A percentile compares a stretch with the other conserved stretches of the same genome.
Conservation (phyloP, 495 filamentous ascomycete species). For the Podospora pseudocomata region DNA sequence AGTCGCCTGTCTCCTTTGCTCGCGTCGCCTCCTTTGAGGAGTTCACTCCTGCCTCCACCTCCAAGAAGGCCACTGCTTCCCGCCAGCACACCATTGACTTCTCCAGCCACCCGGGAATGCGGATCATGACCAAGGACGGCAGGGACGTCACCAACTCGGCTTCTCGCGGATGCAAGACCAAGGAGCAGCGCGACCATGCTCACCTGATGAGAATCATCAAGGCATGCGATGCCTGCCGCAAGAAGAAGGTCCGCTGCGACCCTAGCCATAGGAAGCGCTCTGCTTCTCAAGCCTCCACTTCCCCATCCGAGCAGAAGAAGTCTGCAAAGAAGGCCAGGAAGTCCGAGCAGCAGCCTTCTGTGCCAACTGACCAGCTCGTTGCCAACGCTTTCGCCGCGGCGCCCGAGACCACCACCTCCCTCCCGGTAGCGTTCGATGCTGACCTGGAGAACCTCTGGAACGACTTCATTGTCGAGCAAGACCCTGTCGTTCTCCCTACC, state of each 20-base stretch:
- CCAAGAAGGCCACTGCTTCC: constrained; percentile 28
- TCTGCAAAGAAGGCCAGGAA: constrained; percentile 40
- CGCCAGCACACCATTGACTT: constrained; percentile 38
- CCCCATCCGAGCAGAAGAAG: constrained; percentile 34
- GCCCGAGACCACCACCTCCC: constrained; percentile 18
- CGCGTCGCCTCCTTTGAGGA: constrained; percentile 22
- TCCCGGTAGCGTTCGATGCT: constrained; percentile 19
- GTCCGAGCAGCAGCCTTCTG: constrained; percentile 27
- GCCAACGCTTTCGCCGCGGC: constrained; percentile 16
- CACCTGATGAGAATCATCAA: constrained; percentile 58
- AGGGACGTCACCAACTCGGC: constrained; percentile 54
- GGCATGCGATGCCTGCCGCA: constrained; percentile 53
- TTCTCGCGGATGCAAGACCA: constrained; percentile 56
- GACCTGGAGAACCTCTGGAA: constrained; percentile 34
- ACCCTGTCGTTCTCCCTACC: constrained; percentile 21
- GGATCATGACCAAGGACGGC: constrained; percentile 57
- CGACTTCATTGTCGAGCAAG: constrained; percentile 40
- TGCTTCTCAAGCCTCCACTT: constrained; percentile 28
- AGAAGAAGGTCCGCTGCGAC: constrained; percentile 54
- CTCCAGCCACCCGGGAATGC: constrained; percentile 52
- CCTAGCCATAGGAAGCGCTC: constrained; percentile 47
- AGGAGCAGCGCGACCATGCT: constrained; percentile 58
- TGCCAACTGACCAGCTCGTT: constrained; percentile 18
- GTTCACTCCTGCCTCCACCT: constrained; percentile 18
- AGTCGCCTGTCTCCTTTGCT: constrained; percentile 26